These are phyloP conservation scores for Penicillium sp. DNA, from an alignment of 2,329 filamentous ascomycete genomes.

Conservation along the genomic window DNA sequence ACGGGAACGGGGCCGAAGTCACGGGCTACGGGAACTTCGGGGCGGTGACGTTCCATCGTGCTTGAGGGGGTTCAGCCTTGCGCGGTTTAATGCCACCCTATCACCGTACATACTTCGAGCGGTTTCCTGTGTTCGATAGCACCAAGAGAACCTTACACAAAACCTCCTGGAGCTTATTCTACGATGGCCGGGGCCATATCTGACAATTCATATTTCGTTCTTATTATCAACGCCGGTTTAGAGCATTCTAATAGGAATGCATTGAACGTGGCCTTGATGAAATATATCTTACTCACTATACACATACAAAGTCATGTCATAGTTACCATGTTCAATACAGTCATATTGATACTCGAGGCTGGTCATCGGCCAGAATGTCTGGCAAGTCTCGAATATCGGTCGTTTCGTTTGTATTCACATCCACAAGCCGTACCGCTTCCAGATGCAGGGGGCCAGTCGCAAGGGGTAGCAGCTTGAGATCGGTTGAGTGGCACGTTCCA, in stretches of 20 bases:
- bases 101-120: not conserved
- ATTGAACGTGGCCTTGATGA: not conserved
- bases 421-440: slow-evolving; percentile 57
- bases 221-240: not conserved
- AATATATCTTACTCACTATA: not conserved
- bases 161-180: not conserved
- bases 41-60: not conserved
- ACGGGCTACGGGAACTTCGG: not conserved
- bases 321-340: not conserved
- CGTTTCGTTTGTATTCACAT: slow-evolving; percentile 57
- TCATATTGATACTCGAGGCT: slow-evolving; percentile 16
- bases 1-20: slow-evolving; percentile 11
- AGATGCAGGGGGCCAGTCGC: slow-evolving; percentile 54
- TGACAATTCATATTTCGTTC: not conserved
- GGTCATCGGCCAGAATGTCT: slow-evolving; percentile 51
- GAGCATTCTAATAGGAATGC: not conserved
- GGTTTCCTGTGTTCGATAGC: too few relatives aligned
- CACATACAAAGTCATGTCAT: not conserved
- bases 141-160: not conserved
- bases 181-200: not conserved
- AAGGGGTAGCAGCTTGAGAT: slow-evolving; percentile 57
- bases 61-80: slow-evolving; percentile 6
- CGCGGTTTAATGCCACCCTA: not conserved
- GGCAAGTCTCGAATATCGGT: slow-evolving; percentile 60
- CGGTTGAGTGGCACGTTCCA: slow-evolving; percentile 58